phyloP scores from a whole-genome alignment of 2,329 filamentous ascomycete species.

The Stromatinia cepivora region DNA sequence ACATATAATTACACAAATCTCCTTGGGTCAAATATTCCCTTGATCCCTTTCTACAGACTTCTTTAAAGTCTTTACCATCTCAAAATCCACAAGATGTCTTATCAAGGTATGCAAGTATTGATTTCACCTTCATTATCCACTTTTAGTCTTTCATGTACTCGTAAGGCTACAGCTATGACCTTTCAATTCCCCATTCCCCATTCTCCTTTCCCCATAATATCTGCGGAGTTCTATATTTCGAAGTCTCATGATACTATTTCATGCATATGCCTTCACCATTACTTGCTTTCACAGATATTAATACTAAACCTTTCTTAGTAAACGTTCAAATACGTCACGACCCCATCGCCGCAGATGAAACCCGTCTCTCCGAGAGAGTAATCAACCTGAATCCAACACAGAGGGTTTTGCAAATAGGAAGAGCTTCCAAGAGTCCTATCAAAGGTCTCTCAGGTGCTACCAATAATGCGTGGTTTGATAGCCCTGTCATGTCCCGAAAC shows the following conservation, averaged over 20 bases:
- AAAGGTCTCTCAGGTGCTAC: constrained; percentile 47
- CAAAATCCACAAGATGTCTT: constrained; percentile 9
- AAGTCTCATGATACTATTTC: not conserved
- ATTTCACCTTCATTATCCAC: not conserved
- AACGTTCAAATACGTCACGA: constrained; percentile 25
- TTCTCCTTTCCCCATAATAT: not conserved
- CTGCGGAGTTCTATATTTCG: not conserved
- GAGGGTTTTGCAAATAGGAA: constrained; percentile 42
- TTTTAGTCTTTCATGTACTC: not conserved
- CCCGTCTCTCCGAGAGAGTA: constrained; percentile 24
- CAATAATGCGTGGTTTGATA: constrained; percentile 68
- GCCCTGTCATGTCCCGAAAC: constrained; percentile 68
- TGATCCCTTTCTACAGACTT: not conserved
- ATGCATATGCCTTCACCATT: constrained; percentile 1
- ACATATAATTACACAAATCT: not conserved
- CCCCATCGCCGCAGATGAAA: not conserved
- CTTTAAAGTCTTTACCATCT: not conserved
- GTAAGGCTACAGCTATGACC: constrained; percentile 4
- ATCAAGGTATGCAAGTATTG: constrained; percentile 22
- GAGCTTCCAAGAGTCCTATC: constrained; percentile 48
- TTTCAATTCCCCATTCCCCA: not conserved
- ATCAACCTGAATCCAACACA: constrained; percentile 32
- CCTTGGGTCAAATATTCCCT: not conserved
- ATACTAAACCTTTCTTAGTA: constrained; percentile 29
- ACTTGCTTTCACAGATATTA: not conserved